Evolutionary conservation across 805 yeast genomes (phyloP), one percentile per base, ranked within the genome.

Genomic region (Starmerella floricola): DNA sequence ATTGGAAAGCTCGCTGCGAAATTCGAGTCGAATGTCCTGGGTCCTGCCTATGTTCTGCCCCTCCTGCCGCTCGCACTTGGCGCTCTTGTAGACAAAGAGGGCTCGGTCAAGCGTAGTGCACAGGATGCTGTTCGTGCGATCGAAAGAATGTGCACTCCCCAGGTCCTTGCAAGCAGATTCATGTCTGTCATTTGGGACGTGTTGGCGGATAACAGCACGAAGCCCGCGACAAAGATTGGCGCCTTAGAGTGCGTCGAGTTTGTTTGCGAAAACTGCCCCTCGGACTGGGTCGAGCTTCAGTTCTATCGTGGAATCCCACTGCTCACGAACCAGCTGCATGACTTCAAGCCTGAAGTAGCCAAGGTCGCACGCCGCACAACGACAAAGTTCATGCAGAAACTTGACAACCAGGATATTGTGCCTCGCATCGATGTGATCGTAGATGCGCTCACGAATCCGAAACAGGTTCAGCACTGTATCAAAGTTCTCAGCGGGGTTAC

Each of bases 301-400:
- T 88, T 88, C 62, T 76, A 78, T 47, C 73, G 72, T 42, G 73
- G 84, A 3, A 75, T 88, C 27, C 97, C 98, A 30, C 72, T 81
- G 8, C 70, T 88, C 55, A 84, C 94, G 27, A 94, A 84, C 63
- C 73, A 79, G 65, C 75, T 95, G 50, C 88, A 94, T 44, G 98
- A 88, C 61, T 85, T 91, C 73, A 88, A 88, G 68, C 95, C 96
- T 2, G 98, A 88, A 64, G 71, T 91, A 44, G 86, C 95, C 21
- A 78, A 80, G 54, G 84, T 76, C 45, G 97, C 96, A 52, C 65
- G 77, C 53, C 72, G 73, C 54, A 72, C 84, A 13, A 68, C 86
- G 61, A 70, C 72, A 34, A 71, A 70, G 43, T 84, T 78, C 53
- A 93, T 87, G 49, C 73, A 75, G 53, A 79, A 84, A 36, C 70